A percentile compares a stretch with the other conserved stretches of the same genome.
These are phyloP conservation scores for Vanilla planifolia DNA, from an alignment of 106 monocot genomes.

Conservation along the genomic window DNA sequence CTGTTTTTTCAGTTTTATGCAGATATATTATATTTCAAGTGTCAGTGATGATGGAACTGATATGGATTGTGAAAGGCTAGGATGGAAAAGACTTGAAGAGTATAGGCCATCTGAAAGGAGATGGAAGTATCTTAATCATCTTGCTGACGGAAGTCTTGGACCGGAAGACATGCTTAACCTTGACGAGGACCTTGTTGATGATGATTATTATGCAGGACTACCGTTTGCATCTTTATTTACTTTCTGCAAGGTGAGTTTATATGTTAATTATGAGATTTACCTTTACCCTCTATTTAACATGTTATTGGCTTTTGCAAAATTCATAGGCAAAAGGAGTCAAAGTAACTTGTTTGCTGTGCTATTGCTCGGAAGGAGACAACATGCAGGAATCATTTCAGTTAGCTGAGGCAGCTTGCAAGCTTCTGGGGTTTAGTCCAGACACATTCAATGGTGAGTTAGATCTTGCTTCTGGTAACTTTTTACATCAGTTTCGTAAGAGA, in stretches of 20 bases:
- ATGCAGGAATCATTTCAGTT: constrained; percentile 73
- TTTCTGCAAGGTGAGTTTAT: constrained; percentile 66
- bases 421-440: constrained; percentile 39
- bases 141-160: constrained; percentile 44
- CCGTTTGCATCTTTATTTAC: constrained; percentile 90
- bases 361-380: constrained; percentile 98
- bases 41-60: constrained; percentile 47
- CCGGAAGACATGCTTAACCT: constrained; percentile 26
- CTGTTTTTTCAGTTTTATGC: constrained; percentile 39
- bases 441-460: constrained; percentile 38
- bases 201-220: constrained; percentile 75
- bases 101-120: constrained; percentile 60
- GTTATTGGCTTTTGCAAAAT: constrained; percentile 3
- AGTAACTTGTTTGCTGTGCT: constrained; percentile 85
- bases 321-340: constrained; percentile 73
- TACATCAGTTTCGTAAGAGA: not conserved
- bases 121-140: constrained; percentile 57
- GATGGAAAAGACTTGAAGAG: constrained; percentile 84
- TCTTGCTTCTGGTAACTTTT: not conserved
- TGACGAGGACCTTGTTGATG: constrained; percentile 58
- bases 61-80: constrained; percentile 53
- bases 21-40: constrained; percentile 87
- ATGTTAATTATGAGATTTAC: not conserved
- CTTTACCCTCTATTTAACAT: not conserved
- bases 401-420: constrained; percentile 67